These are phyloP conservation scores for Backusella tuberculispora DNA, from an alignment of 192 early-diverging fungal genomes.

Conservation along the genomic window DNA sequence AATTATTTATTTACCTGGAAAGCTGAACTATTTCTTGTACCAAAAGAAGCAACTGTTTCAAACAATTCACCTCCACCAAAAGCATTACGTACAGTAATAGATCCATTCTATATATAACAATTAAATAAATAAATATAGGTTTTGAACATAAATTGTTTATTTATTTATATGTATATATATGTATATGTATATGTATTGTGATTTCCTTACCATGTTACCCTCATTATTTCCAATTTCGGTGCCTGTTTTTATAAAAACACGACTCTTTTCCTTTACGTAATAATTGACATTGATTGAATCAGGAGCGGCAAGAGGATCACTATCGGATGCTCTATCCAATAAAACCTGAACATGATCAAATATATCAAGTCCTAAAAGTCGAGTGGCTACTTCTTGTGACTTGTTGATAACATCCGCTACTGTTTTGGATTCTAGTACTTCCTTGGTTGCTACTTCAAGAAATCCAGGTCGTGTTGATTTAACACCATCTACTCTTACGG, in stretches of 20 bases:
- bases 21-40: conserved; percentile 69
- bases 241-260: conserved; percentile 82
- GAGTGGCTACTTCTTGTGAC: conserved; percentile 56
- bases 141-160: neutral
- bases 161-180: neutral
- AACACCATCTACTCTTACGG: conserved; percentile 30
- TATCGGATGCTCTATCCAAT: conserved; percentile 62
- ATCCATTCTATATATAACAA: conserved; percentile 51
- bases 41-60: conserved; percentile 74
- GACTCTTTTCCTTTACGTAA: conserved; percentile 67
- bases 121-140: neutral
- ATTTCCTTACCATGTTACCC: conserved; percentile 73
- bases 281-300: conserved; percentile 74
- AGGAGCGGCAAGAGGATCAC: conserved; percentile 43
- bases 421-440: conserved; percentile 48
- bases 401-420: conserved; percentile 68
- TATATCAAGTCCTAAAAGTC: conserved; percentile 67
- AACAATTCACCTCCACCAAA: conserved; percentile 90
- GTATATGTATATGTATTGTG: neutral
- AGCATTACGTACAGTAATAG: conserved; percentile 77
- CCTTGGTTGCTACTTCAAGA: conserved; percentile 45
- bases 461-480: conserved; percentile 50
- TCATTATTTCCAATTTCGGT: conserved; percentile 90
- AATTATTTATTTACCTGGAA: conserved; percentile 51
- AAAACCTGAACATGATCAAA: conserved; percentile 69